These are phyloP conservation scores for Conidiobolus incongruus DNA, from an alignment of 371 early-diverging fungal species.

Conservation along the genomic window DNA sequence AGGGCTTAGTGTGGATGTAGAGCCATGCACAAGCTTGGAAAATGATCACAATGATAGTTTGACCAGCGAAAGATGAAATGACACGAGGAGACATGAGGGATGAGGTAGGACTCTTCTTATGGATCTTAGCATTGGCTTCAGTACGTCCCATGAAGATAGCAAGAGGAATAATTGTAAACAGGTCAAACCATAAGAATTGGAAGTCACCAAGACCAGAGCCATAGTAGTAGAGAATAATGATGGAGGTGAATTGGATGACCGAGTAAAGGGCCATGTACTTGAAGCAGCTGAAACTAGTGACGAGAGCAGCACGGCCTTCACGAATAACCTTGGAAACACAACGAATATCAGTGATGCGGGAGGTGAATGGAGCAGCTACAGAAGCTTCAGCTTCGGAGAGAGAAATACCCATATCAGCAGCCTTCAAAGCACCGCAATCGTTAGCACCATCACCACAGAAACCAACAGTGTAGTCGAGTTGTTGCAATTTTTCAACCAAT, in stretches of 20 bases:
- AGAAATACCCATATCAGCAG: constrained; percentile 95
- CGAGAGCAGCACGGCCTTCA: constrained; percentile 95
- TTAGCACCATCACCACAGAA: constrained; percentile 99
- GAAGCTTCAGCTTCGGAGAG: constrained; percentile 93
- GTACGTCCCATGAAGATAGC: constrained; percentile 77
- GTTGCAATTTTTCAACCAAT: constrained; percentile 71
- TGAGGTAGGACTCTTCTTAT: constrained; percentile 77
- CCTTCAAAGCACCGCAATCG: constrained; percentile 96
- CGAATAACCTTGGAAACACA: constrained; percentile 83
- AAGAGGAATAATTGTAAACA: constrained; percentile 74
- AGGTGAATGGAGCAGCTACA: constrained; percentile 95
- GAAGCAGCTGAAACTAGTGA: constrained; percentile 93
- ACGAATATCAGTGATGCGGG: constrained; percentile 61
- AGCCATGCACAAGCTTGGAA: constrained; percentile 57
- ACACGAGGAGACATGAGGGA: constrained; percentile 74
- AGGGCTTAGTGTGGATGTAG: constrained; percentile 40
- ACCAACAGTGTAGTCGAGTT: constrained; percentile 74
- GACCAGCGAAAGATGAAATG: constrained; percentile 70
- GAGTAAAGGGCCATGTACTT: constrained; percentile 91
- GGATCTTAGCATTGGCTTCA: constrained; percentile 45
- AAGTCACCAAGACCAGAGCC: constrained; percentile 76
- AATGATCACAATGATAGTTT: constrained; percentile 48
- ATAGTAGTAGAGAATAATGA: constrained; percentile 66
- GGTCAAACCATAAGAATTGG: constrained; percentile 81
- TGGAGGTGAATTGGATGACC: constrained; percentile 68